These are phyloP conservation scores for Taphrina betulina DNA, from an alignment of 1,139 yeast species.

Conservation along the genomic window DNA sequence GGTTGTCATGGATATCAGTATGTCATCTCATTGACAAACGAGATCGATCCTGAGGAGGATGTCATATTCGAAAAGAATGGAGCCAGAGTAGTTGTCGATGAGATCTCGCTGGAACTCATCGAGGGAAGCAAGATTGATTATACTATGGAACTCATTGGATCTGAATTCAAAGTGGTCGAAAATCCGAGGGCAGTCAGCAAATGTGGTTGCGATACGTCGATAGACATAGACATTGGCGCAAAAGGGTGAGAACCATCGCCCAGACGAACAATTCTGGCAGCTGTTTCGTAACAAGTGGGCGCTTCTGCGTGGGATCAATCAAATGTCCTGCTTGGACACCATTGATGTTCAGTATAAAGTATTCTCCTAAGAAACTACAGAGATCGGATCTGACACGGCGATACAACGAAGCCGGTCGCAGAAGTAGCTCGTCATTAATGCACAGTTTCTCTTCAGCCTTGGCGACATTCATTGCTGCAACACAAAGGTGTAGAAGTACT, in stretches of 20 bases:
- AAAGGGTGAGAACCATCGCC: conserved; percentile 12
- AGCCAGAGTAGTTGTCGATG: conserved; percentile 74
- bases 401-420: no score
- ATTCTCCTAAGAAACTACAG: no score
- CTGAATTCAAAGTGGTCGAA: conserved; percentile 85
- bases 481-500: no score
- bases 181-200: conserved; percentile 87
- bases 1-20: conserved; percentile 99
- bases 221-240: conserved; percentile 27
- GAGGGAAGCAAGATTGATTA: conserved; percentile 87
- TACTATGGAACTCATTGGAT: conserved; percentile 89
- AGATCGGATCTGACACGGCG: no score
- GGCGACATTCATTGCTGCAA: no score
- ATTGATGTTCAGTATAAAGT: no score
- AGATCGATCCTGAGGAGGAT: conserved; percentile 46
- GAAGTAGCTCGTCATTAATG: no score
- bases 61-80: conserved; percentile 64
- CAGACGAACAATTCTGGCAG: no score
- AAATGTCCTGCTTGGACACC: no score
- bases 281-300: no score
- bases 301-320: no score
- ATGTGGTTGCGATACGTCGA: conserved; percentile 57
- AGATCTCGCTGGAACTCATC: conserved; percentile 72
- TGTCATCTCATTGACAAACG: conserved; percentile 59
- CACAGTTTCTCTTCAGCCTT: no score